These are phyloP conservation scores for Plasmodium knowlesi DNA, from an alignment of 169 alveolate genomes.

Conservation along the genomic window DNA sequence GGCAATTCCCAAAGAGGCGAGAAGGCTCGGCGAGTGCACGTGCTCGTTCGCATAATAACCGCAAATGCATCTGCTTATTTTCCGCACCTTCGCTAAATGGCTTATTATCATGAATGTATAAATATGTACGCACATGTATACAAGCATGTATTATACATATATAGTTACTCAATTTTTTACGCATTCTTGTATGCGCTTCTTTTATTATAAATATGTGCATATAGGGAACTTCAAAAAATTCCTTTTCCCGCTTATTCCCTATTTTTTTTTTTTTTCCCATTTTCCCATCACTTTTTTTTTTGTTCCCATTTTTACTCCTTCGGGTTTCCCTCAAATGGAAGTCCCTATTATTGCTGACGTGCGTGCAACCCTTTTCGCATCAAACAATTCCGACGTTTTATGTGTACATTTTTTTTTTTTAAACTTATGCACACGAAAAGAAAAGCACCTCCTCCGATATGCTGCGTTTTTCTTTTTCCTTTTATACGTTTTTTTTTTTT, in stretches of 20 bases:
- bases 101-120: not conserved
- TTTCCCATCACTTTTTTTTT: too few species aligned
- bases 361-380: not conserved
- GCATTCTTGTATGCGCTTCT: not conserved
- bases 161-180: not conserved
- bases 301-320: not conserved
- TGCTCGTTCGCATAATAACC: not conserved
- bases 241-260: not conserved
- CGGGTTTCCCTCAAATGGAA: not conserved
- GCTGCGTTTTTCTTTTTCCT: not conserved
- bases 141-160: not conserved
- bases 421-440: not conserved
- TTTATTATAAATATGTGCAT: not conserved
- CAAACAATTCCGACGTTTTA: not conserved
- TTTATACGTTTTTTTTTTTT: not conserved
- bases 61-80: not conserved
- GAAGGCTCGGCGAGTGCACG: not conserved
- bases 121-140: not conserved
- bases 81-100: not conserved
- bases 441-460: not conserved
- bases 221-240: not conserved
- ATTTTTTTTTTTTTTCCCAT: not conserved
- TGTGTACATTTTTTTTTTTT: not conserved
- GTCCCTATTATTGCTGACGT: not conserved
- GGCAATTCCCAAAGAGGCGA: not conserved